Evolutionary conservation across 345 rosid species (phyloP).

Genomic region (Brassica napus): Da-Ae NC_063435.1:3234001-3234500

Average conservation of each 20-base stretch:
- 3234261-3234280: no score
- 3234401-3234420: conserved; percentile 89
- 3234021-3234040: not conserved
- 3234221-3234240: not conserved
- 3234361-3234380: conserved; percentile 76
- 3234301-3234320: no score
- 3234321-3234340: conserved; percentile 41
- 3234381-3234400: conserved; percentile 77
- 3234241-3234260: no score
- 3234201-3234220: not conserved
- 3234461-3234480: conserved; percentile 64
- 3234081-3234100: not conserved
- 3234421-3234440: conserved; percentile 86
- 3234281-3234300: no score
- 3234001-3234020: not conserved
- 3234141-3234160: not conserved
- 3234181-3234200: not conserved
- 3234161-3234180: not conserved
- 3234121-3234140: not conserved
- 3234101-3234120: not conserved
- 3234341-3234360: conserved; percentile 72
- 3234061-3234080: not conserved
- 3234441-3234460: conserved; percentile 57
- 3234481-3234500: conserved; percentile 83
- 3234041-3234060: not conserved